Conservation (phyloP, 2,329 filamentous ascomycete species). For the Colletotrichum orchidophilum region DNA sequence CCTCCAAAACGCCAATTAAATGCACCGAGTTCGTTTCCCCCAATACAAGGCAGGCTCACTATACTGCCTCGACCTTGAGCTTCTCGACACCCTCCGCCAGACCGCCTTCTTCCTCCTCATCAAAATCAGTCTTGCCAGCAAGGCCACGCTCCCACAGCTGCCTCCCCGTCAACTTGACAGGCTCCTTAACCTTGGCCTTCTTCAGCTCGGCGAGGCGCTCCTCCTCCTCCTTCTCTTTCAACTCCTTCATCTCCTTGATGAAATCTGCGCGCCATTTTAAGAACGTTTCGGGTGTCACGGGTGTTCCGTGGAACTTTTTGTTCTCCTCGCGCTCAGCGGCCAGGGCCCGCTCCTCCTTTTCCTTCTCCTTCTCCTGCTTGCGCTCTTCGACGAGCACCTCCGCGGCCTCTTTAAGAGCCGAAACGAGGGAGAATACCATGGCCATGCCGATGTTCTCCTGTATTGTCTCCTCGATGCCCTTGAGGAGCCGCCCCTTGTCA, state of each 20-base stretch:
- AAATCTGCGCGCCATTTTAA: slow-evolving; percentile 84
- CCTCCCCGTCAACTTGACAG: slow-evolving; percentile 75
- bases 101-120: slow-evolving; percentile 70
- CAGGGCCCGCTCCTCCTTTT: slow-evolving; percentile 61
- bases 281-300: slow-evolving; percentile 89
- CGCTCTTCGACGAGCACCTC: slow-evolving; percentile 84
- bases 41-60: not conserved
- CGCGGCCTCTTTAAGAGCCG: slow-evolving; percentile 87
- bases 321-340: slow-evolving; percentile 90
- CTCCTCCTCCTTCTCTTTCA: slow-evolving; percentile 73
- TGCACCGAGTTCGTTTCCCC: not conserved
- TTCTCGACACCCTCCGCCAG: slow-evolving; percentile 72
- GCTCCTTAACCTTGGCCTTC: slow-evolving; percentile 79
- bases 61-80: slow-evolving; percentile 71
- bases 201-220: slow-evolving; percentile 85
- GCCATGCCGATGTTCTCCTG: slow-evolving; percentile 96
- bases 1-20: slow-evolving; percentile 14
- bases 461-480: slow-evolving; percentile 76
- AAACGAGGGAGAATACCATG: slow-evolving; percentile 94
- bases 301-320: slow-evolving; percentile 91
- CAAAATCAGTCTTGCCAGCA: slow-evolving; percentile 71
- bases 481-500: slow-evolving; percentile 80
- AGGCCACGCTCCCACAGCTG: slow-evolving; percentile 83
- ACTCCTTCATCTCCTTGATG: slow-evolving; percentile 81
- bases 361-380: slow-evolving; percentile 69